phyloP scores from a whole-genome alignment of 1,284 basidiomycete species.

The Microbotryum scabiosae region DNA sequence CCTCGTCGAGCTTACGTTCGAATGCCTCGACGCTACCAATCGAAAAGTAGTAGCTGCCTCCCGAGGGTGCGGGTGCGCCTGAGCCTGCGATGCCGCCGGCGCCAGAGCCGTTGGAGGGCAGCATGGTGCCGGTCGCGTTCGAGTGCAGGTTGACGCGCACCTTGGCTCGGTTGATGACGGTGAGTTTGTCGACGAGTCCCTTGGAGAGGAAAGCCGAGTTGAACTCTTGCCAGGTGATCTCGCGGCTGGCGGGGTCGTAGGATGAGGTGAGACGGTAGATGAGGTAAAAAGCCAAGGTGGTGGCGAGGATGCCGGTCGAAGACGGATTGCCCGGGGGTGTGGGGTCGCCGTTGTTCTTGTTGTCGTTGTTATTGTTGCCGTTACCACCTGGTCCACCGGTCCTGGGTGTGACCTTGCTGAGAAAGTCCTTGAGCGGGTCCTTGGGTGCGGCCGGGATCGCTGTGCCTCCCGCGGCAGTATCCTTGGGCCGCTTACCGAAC shows the following conservation, averaged over 20 bases:
- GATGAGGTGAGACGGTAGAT: conserved; percentile 29
- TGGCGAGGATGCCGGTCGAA: conserved; percentile 22
- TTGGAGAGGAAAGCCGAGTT: conserved; percentile 50
- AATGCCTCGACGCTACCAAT: conserved; percentile 97
- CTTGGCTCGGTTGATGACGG: conserved; percentile 82
- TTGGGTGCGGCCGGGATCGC: conserved; percentile 15
- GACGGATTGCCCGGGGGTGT: conserved; percentile 18
- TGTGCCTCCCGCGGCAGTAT: conserved; percentile 6
- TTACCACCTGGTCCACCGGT: conserved; percentile 5
- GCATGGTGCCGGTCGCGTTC: conserved; percentile 53
- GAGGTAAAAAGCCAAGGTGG: conserved; percentile 29
- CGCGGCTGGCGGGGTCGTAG: conserved; percentile 30
- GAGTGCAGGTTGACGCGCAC: conserved; percentile 81
- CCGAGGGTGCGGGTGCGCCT: conserved; percentile 19
- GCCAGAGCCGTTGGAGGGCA: conserved; percentile 14
- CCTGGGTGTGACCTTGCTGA: conserved; percentile 10
- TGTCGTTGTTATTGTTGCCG: not conserved
- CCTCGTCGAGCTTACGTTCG: conserved; percentile 86
- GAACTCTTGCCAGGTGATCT: conserved; percentile 38
- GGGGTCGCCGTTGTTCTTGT: not conserved
- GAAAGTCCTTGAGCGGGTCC: conserved; percentile 20
- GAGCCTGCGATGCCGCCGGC: conserved; percentile 14
- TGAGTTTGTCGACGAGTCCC: conserved; percentile 88
- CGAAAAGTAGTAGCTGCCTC: conserved; percentile 70
- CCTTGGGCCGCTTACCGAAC: conserved; percentile 16